These are phyloP conservation scores for Sphaerostilbella broomeana DNA, from an alignment of 2,329 filamentous ascomycete genomes.

Conservation along the genomic window DNA sequence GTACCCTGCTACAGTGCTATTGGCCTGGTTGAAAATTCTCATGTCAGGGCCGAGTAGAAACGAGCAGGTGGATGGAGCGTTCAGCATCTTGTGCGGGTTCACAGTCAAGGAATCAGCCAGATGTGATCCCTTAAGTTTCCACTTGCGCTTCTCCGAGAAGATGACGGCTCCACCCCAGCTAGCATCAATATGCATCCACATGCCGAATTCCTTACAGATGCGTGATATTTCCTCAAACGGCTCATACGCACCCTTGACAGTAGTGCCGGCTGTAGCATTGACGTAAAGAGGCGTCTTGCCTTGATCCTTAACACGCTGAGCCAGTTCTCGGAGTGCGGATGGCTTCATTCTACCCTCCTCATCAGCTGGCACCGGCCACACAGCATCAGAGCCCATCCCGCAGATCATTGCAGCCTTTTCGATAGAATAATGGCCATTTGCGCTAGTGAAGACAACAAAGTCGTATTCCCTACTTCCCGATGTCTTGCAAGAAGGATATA, in stretches of 20 bases:
- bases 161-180: conserved; percentile 83
- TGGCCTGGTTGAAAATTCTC: conserved; percentile 69
- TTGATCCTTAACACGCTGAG: conserved; percentile 54
- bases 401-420: conserved; percentile 91
- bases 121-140: conserved; percentile 62
- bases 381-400: conserved; percentile 70
- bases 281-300: conserved; percentile 87
- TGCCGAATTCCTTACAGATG: conserved; percentile 61
- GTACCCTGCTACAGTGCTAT: conserved; percentile 82
- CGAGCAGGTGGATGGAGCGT: conserved; percentile 81
- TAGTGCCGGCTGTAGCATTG: conserved; percentile 92
- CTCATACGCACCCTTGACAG: conserved; percentile 84
- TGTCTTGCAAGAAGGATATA: conserved; percentile 72
- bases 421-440: conserved; percentile 88
- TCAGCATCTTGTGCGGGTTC: conserved; percentile 97
- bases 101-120: conserved; percentile 77
- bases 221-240: conserved; percentile 63
- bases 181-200: conserved; percentile 93
- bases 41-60: conserved; percentile 79
- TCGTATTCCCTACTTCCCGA: conserved; percentile 58
- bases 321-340: conserved; percentile 53
- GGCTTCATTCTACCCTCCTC: conserved; percentile 63
- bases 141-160: conserved; percentile 60
- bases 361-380: conserved; percentile 71
- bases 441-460: conserved; percentile 82